These are phyloP conservation scores for Podospora conica DNA, from an alignment of 495 filamentous ascomycete genomes.

Conservation along the genomic window DNA sequence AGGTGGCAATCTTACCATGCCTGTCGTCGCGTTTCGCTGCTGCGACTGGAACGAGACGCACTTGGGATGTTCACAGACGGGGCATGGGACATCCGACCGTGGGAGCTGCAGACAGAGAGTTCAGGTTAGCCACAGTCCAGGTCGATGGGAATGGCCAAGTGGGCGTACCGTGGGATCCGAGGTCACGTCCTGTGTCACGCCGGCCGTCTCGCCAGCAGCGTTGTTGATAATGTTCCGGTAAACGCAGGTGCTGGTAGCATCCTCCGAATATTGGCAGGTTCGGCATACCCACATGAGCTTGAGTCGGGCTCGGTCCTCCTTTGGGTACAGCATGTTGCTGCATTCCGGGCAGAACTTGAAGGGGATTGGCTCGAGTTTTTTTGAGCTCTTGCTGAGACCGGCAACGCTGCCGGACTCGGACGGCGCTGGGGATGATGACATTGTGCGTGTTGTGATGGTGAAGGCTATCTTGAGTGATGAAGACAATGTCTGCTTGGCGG, in stretches of 20 bases:
- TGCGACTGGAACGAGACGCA: conserved; percentile 98
- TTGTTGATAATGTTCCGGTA: conserved; percentile 88
- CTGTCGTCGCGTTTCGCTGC: conserved; percentile 90
- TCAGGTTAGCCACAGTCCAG: conserved; percentile 38
- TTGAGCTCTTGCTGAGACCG: conserved; percentile 42
- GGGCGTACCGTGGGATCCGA: conserved; percentile 94
- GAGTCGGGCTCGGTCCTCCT: conserved; percentile 65
- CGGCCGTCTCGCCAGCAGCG: conserved; percentile 87
- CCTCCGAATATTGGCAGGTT: conserved; percentile 83
- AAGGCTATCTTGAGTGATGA: too few relatives aligned
- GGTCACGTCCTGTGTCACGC: conserved; percentile 93
- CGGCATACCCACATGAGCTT: conserved; percentile 62
- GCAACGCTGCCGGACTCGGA: conserved; percentile 43
- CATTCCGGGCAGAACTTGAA: conserved; percentile 98
- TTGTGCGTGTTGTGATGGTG: conserved; percentile 20
- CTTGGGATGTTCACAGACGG: conserved; percentile 74
- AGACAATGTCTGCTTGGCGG: neutral
- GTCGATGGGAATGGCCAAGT: conserved; percentile 22
- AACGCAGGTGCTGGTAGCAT: conserved; percentile 77
- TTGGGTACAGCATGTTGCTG: conserved; percentile 96
- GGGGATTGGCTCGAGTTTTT: conserved; percentile 68
- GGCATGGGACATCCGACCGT: conserved; percentile 73
- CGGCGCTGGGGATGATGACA: conserved; percentile 58
- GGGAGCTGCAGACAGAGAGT: conserved; percentile 61
- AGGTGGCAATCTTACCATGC: conserved; percentile 83